Conservation (phyloP, 106 monocot species). For the Apostasia ramifera region DNA sequence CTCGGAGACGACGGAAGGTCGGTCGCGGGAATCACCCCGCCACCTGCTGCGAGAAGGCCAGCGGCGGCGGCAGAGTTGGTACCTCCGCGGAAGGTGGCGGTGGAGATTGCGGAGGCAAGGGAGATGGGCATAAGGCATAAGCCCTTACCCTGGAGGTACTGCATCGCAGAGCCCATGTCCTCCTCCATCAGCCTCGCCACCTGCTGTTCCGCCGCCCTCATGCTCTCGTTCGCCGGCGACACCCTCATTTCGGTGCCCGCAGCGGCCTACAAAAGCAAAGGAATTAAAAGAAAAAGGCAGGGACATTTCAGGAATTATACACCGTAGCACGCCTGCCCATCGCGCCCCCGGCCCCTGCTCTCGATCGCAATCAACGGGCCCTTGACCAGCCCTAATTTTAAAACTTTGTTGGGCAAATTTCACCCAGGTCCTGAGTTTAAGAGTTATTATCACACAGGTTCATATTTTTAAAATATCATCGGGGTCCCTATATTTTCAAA, state of each 20-base stretch:
- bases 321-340: constrained; percentile 7
- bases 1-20: constrained; percentile 47
- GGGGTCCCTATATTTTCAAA: no score
- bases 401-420: no score
- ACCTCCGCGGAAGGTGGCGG: constrained; percentile 26
- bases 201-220: constrained; percentile 57
- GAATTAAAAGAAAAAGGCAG: background rate
- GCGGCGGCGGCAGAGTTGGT: constrained; percentile 28
- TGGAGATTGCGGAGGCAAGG: constrained; percentile 76
- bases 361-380: constrained; percentile 9
- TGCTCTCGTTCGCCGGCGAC: constrained; percentile 20
- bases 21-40: background rate
- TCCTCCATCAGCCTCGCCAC: constrained; percentile 88
- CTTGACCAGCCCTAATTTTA: no score
- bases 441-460: no score
- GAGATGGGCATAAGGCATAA: constrained; percentile 86
- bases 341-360: background rate
- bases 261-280: background rate
- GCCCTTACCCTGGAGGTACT: constrained; percentile 81
- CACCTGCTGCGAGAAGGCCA: background rate
- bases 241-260: background rate
- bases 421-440: no score
- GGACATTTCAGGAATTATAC: constrained; percentile 6
- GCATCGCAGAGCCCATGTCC: constrained; percentile 84
- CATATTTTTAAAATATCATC: no score